A percentile compares a stretch with the other conserved stretches of the same genome.
Conservation (phyloP, 192 early-diverging fungal species). For the Coemansia nantahalensis region DNA sequence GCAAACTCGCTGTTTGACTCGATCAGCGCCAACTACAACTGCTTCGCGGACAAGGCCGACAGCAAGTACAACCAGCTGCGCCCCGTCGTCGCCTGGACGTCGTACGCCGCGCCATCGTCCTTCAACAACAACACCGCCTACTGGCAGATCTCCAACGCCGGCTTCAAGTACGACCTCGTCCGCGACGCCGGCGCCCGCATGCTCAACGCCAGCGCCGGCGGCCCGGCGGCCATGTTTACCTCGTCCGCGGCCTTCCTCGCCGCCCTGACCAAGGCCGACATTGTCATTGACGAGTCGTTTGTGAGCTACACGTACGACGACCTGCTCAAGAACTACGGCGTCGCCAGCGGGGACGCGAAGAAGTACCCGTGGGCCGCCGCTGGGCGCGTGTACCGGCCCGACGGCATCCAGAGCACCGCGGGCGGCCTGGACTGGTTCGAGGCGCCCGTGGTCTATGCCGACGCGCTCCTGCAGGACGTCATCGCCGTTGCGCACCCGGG, state of each 20-base stretch:
- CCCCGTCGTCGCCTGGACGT: conserved; percentile 62
- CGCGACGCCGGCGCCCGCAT: conserved; percentile 66
- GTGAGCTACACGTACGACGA: conserved; percentile 44
- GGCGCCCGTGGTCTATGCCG: conserved; percentile 61
- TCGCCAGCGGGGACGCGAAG: conserved; percentile 34
- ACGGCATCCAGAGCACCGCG: conserved; percentile 59
- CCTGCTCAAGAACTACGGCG: conserved; percentile 59
- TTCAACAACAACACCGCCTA: conserved; percentile 70
- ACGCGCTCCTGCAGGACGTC: conserved; percentile 69
- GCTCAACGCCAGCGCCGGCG: conserved; percentile 46
- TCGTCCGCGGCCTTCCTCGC: conserved; percentile 50
- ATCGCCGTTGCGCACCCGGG: conserved; percentile 62
- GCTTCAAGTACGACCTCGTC: conserved; percentile 61
- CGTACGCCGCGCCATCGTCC: conserved; percentile 55
- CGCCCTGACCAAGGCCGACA: conserved; percentile 59
- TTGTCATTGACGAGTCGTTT: conserved; percentile 70
- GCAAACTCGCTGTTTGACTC: conserved; percentile 45
- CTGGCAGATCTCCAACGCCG: conserved; percentile 57
- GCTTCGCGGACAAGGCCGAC: conserved; percentile 38
- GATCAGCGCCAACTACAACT: conserved; percentile 50
- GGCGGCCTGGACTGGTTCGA: conserved; percentile 74
- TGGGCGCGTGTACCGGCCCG: conserved; percentile 64
- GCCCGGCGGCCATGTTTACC: conserved; percentile 35
- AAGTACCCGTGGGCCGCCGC: conserved; percentile 64
- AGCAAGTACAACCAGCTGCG: conserved; percentile 44